phyloP scores from a whole-genome alignment of 768 basidiomycete species.

The Panellus pusillus region DNA sequence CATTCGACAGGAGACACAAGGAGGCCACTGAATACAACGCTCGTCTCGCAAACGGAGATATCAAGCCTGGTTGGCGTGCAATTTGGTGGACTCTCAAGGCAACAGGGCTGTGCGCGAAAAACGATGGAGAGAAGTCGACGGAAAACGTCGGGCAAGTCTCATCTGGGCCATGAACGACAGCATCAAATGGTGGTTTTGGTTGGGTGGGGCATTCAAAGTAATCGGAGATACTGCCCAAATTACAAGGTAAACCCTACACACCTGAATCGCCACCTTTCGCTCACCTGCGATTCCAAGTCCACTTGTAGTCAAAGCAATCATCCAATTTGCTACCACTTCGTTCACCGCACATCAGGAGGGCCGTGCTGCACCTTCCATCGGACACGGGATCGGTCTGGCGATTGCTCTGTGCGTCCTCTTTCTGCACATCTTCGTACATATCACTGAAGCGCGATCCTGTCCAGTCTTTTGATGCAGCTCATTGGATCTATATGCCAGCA shows the following conservation, averaged over 20 bases:
- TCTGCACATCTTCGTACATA: no score
- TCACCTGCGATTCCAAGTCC: conserved; percentile 41
- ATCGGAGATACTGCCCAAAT: conserved; percentile 73
- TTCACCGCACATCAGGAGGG: conserved; percentile 48
- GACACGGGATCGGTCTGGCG: conserved; percentile 71
- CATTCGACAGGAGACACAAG: conserved; percentile 58
- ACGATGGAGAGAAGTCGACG: conserved; percentile 62
- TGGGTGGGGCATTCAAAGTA: conserved; percentile 56
- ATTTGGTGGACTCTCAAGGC: conserved; percentile 63
- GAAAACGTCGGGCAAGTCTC: conserved; percentile 63
- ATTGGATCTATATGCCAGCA: conserved; percentile 66
- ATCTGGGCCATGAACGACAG: conserved; percentile 73
- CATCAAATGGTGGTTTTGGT: conserved; percentile 79
- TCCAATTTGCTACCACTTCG: conserved; percentile 58
- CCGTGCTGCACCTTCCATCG: conserved; percentile 38
- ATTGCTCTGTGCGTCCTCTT: conserved; percentile 46
- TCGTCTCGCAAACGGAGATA: conserved; percentile 62
- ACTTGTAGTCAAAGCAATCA: conserved; percentile 61
- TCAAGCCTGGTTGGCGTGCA: conserved; percentile 51
- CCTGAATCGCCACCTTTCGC: not conserved
- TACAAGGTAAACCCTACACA: conserved; percentile 30
- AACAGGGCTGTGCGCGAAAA: conserved; percentile 55
- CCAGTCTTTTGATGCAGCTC: conserved; percentile 58
- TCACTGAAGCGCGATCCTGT: no score
- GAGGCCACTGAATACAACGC: conserved; percentile 71